Percentiles rank a stretch among this genome's conserved stretches.
Evolutionary conservation across 768 basidiomycete species (phyloP).

Genomic region (Amanita pallidorosea): DNA sequence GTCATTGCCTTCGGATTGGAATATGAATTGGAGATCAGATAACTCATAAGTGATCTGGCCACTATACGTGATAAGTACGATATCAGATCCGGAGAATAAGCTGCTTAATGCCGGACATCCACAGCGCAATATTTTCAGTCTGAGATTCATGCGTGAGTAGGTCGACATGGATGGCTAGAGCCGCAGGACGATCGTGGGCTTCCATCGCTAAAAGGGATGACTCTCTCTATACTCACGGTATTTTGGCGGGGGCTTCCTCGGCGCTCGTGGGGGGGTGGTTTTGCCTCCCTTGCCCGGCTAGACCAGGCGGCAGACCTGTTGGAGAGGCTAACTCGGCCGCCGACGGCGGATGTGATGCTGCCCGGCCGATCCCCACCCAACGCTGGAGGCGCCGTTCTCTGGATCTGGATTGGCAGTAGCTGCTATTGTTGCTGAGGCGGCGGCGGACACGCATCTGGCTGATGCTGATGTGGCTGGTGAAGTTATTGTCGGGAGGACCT

Average conservation of each 20-base stretch:
- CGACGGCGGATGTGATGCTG: constrained; percentile 10
- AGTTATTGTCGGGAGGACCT: neutral
- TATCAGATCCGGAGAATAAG: constrained; percentile 59
- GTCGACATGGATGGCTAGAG: constrained; percentile 78
- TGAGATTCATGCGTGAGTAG: constrained; percentile 70
- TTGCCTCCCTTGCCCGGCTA: neutral
- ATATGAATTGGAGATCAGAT: too few relatives aligned
- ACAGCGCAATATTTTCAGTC: constrained; percentile 74
- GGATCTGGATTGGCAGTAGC: too few relatives aligned
- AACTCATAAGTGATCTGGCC: too few relatives aligned
- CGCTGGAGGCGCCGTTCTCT: neutral
- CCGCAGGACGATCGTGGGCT: constrained; percentile 63
- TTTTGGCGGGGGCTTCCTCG: constrained; percentile 12
- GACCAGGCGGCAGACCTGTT: constrained; percentile 9
- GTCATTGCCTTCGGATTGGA: too few relatives aligned
- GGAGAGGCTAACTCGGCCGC: neutral
- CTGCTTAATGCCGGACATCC: constrained; percentile 89
- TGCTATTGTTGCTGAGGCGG: constrained; percentile 11
- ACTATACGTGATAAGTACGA: too few relatives aligned
- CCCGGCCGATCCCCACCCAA: constrained; percentile 5
- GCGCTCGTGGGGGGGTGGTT: constrained; percentile 9
- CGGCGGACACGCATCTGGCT: constrained; percentile 8
- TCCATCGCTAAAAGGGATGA: constrained; percentile 54
- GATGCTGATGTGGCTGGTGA: neutral
- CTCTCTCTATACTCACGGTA: constrained; percentile 23